Conservation (phyloP, 345 rosid genomes). For the Eucalyptus globulus region DNA sequence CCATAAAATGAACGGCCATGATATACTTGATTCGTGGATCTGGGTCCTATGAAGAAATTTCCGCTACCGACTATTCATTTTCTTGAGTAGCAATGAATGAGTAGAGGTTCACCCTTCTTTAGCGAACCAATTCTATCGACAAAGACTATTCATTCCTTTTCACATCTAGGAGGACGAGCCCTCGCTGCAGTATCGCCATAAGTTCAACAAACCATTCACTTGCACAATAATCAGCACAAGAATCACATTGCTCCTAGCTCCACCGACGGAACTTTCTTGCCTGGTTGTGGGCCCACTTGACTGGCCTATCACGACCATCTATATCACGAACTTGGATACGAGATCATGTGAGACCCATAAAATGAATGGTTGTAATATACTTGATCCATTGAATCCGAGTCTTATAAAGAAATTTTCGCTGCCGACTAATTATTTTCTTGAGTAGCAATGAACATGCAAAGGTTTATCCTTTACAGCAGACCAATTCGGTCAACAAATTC, state of each 20-base stretch:
- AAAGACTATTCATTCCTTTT: neutral
- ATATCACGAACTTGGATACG: neutral
- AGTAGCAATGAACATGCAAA: neutral
- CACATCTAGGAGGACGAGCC: neutral
- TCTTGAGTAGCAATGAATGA: neutral
- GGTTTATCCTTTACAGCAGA: neutral
- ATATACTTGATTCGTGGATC: neutral
- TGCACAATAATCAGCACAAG: neutral
- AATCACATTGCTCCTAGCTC: neutral
- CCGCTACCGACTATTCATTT: neutral
- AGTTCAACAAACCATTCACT: no score
- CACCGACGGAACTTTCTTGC: neutral
- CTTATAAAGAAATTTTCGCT: neutral
- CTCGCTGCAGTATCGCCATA: neutral
- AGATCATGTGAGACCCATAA: neutral
- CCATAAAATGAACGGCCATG: no score
- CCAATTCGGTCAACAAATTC: neutral
- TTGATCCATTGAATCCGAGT: neutral
- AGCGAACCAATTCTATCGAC: no score
- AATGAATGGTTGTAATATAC: neutral
- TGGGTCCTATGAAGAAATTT: neutral
- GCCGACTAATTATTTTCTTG: neutral
- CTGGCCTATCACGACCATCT: neutral
- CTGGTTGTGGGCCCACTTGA: neutral
- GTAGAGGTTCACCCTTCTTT: neutral